These are phyloP conservation scores for Hanseniaspora lachancei DNA, from an alignment of 805 yeast species.

Conservation along the genomic window DNA sequence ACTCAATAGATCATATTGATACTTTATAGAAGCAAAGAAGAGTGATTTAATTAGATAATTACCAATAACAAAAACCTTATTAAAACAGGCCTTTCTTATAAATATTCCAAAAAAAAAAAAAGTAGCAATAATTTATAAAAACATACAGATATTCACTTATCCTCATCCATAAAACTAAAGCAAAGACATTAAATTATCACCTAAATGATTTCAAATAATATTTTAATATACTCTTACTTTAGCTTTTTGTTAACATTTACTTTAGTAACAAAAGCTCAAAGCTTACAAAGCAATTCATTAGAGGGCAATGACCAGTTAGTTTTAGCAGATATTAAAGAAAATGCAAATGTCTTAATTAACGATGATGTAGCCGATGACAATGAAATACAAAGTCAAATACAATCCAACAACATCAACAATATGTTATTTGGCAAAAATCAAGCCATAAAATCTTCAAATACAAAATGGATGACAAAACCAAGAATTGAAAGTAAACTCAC, in stretches of 20 bases:
- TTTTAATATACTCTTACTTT: background rate
- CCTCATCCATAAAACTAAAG: background rate
- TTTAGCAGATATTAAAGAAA: background rate
- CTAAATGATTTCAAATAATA: background rate
- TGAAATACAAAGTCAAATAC: background rate
- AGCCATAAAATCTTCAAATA: background rate
- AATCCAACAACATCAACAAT: background rate
- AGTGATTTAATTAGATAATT: too few relatives aligned
- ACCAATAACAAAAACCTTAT: too few relatives aligned
- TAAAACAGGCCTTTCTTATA: too few relatives aligned
- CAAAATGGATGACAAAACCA: background rate
- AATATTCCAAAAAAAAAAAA: too few relatives aligned
- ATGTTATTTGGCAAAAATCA: background rate
- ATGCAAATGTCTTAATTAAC: background rate
- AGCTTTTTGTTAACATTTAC: background rate
- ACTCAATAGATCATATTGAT: too few relatives aligned
- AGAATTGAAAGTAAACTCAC: too few relatives aligned
- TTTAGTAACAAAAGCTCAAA: background rate
- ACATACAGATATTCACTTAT: background rate
- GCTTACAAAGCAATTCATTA: background rate
- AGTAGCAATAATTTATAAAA: background rate
- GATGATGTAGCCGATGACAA: background rate
- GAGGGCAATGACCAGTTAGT: background rate
- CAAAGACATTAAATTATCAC: background rate
- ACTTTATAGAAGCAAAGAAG: too few relatives aligned